Evolutionary conservation across 257 asterid genomes (phyloP).

Genomic region (Solanum dulcamara): DNA sequence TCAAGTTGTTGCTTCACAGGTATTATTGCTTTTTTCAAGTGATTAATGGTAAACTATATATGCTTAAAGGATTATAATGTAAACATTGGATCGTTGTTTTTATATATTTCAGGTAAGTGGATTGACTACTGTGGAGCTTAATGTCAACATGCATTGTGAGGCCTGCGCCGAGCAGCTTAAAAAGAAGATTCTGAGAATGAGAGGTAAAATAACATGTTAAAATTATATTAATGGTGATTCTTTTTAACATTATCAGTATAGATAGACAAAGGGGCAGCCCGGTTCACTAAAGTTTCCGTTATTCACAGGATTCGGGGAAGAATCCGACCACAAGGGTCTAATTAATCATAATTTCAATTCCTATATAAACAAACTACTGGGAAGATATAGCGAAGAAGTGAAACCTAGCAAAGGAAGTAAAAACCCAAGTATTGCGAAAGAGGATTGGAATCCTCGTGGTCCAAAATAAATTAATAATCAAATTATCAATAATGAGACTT

Average conservation of each 20-base stretch:
- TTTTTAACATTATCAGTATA: neutral
- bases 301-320: too few species aligned
- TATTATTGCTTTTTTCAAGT: neutral
- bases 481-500: neutral
- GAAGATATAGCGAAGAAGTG: neutral
- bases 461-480: neutral
- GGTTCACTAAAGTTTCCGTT: too few species aligned
- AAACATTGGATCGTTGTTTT: neutral
- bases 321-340: too few species aligned
- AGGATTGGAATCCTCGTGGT: neutral
- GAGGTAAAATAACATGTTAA: conserved; percentile 30
- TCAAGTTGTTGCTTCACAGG: conserved; percentile 75
- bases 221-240: neutral
- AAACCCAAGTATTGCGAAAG: too few species aligned
- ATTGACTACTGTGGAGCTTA: conserved; percentile 48
- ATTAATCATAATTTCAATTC: neutral
- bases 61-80: neutral
- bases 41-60: neutral
- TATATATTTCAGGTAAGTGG: conserved; percentile 42
- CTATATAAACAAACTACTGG: too few species aligned
- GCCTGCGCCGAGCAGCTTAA: conserved; percentile 84
- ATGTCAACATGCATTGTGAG: conserved; percentile 82
- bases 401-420: neutral
- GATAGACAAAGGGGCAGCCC: too few species aligned
- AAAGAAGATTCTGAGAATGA: conserved; percentile 81